A percentile compares a stretch with the other conserved stretches of the same genome.
phyloP scores from a whole-genome alignment of 768 basidiomycete species.

The Solioccasus polychromus region DNA sequence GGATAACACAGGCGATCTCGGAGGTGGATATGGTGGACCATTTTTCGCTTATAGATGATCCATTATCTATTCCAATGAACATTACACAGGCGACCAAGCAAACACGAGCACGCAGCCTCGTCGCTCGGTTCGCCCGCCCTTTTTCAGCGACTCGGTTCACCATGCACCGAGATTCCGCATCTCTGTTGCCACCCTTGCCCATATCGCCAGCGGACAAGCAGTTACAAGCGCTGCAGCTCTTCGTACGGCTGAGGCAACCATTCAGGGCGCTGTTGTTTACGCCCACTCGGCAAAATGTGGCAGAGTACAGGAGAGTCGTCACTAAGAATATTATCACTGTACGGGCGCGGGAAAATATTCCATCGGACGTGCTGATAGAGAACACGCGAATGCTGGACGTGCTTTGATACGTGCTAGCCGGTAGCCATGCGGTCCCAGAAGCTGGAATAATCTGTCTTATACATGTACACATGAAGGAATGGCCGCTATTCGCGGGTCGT shows the following conservation, averaged over 20 bases:
- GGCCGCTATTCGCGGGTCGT: too few relatives aligned
- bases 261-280: slow-evolving; percentile 11
- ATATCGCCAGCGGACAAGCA: background rate
- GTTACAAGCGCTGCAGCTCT: background rate
- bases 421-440: too few relatives aligned
- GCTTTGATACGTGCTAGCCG: too few relatives aligned
- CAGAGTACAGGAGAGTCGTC: slow-evolving; percentile 11
- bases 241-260: slow-evolving; percentile 4
- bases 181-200: background rate
- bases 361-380: background rate
- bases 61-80: too few relatives aligned
- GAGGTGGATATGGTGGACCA: too few relatives aligned
- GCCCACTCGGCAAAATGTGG: background rate
- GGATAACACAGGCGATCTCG: too few relatives aligned
- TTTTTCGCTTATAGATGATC: too few relatives aligned
- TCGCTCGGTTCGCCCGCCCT: too few relatives aligned
- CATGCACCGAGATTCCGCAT: background rate
- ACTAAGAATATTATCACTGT: slow-evolving; percentile 6
- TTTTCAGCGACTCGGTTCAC: too few relatives aligned
- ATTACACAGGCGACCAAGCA: too few relatives aligned
- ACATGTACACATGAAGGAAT: too few relatives aligned
- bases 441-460: too few relatives aligned
- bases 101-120: background rate
- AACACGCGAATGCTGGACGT: slow-evolving; percentile 6
- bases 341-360: background rate